Base-by-base conservation (phyloP, 2,329 filamentous ascomycete species). In the Cladosporium sp. region DNA sequence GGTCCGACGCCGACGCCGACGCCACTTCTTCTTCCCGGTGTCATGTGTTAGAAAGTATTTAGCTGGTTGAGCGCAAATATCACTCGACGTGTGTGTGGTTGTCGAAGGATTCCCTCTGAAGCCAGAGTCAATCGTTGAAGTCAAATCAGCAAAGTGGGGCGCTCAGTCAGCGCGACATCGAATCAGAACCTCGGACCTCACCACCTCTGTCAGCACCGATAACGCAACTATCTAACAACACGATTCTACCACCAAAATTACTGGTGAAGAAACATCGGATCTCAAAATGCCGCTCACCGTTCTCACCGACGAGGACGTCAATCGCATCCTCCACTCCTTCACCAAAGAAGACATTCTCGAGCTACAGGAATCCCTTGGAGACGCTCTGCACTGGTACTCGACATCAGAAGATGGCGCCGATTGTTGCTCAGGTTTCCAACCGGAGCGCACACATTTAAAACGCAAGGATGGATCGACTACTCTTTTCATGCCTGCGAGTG, bases 401-500 rank as follows among this genome's bases (percentile, higher is more conserved):
- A 88, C 86, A 16, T 83, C 85, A 3, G 84, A 82, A 26, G 86
- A 89, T 64, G 76, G 74, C 3, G 82, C 82, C 70, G 84, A 83
- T 39, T 88, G 85, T 70, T 85, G 83, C 63, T 84, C 85, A 1
- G 80, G 82, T 11, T 88, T 86, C 67, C 88, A 91, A 67, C 88
- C 88, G 0, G 82, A 84, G 65, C 81, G 87, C 48, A 89, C 86
- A 1, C 80, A 83, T 1, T 82, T 90, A 61, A 85, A 85, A 61
- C 84, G 85, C 14, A 83, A 83, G 60, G 83, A 88, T 81, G 87
- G 87, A 3, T 82, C 83, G 34, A 87, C 85, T 1, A 89, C 86
- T 3, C 78, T 90, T 11, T 89, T 90, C 76, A 89, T 90, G 86
- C 88, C 89, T 2, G 87, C 87, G 14, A 87, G 82, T 46, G 86